These are phyloP conservation scores for Trypanosomatidae sp. DNA, from an alignment of 208 protist species.

Conservation along the genomic window DNA sequence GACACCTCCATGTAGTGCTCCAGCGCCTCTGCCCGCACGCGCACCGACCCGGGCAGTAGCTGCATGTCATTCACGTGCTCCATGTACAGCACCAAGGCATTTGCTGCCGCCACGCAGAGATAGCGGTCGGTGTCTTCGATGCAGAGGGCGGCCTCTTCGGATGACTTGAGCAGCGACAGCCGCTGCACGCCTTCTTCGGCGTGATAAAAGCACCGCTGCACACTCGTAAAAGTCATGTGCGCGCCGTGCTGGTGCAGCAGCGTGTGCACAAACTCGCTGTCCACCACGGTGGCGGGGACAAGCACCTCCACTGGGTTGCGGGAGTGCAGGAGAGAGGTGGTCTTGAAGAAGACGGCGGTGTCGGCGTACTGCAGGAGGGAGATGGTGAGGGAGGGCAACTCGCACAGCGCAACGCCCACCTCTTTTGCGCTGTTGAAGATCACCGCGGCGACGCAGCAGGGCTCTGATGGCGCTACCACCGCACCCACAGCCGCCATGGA, in stretches of 20 bases:
- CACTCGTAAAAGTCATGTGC: constrained; percentile 77
- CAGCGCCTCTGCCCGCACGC: constrained; percentile 59
- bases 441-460: constrained; percentile 70
- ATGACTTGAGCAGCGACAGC: constrained; percentile 56
- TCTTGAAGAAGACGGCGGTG: constrained; percentile 70
- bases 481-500: too few species aligned
- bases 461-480: constrained; percentile 12
- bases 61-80: constrained; percentile 72
- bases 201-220: constrained; percentile 75
- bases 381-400: constrained; percentile 58
- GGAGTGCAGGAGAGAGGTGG: constrained; percentile 55
- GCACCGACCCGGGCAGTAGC: constrained; percentile 63
- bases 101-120: constrained; percentile 73
- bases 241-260: constrained; percentile 54
- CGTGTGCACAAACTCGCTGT: constrained; percentile 57
- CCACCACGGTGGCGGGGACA: constrained; percentile 52
- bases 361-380: constrained; percentile 78
- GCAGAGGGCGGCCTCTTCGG: constrained; percentile 23
- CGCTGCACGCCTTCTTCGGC: constrained; percentile 57
- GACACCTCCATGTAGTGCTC: constrained; percentile 75
- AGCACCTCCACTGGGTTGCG: constrained; percentile 80
- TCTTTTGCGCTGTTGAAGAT: constrained; percentile 73
- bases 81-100: constrained; percentile 75
- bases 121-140: constrained; percentile 76
- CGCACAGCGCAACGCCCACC: constrained; percentile 72